These are phyloP conservation scores for Halophytophthora batemanensis DNA, from an alignment of 352 stramenopile genomes.

Conservation along the genomic window DNA sequence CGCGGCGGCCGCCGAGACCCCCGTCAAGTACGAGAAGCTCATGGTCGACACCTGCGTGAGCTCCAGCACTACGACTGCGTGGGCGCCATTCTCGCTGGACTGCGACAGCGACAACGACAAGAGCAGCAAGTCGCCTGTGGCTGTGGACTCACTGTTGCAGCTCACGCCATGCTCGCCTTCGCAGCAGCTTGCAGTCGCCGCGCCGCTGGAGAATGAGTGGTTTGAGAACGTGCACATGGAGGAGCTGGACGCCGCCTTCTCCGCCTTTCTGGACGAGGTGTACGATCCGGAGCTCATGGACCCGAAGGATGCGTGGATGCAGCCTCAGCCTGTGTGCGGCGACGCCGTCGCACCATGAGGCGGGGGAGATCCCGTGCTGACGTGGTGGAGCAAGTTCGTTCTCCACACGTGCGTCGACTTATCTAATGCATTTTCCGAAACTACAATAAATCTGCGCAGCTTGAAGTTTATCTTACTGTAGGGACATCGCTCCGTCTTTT, in stretches of 20 bases:
- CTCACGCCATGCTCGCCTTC: neutral
- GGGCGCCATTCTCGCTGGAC: no score
- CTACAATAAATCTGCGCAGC: no score
- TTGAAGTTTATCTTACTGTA: no score
- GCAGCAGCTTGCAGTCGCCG: neutral
- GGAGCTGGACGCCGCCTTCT: slow-evolving; percentile 22
- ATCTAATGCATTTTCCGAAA: no score
- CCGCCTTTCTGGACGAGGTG: slow-evolving; percentile 16
- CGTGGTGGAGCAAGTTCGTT: no score
- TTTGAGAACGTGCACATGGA: slow-evolving; percentile 20
- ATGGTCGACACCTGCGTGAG: slow-evolving; percentile 8
- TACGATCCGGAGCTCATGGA: slow-evolving; percentile 21
- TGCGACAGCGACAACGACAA: no score
- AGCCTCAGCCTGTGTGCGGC: neutral
- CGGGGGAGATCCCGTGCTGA: no score
- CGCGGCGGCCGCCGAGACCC: slow-evolving; percentile 11
- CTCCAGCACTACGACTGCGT: neutral
- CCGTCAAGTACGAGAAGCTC: slow-evolving; percentile 8
- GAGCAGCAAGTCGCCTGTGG: slow-evolving; percentile 10
- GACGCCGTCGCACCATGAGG: neutral
- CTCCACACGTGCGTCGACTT: no score
- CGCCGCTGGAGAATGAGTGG: slow-evolving; percentile 18
- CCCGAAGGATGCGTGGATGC: slow-evolving; percentile 9
- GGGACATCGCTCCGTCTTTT: no score
- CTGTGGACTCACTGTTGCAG: slow-evolving; percentile 6